These are phyloP conservation scores for Penicillium manginii DNA, from an alignment of 495 filamentous ascomycete genomes.

Conservation along the genomic window DNA sequence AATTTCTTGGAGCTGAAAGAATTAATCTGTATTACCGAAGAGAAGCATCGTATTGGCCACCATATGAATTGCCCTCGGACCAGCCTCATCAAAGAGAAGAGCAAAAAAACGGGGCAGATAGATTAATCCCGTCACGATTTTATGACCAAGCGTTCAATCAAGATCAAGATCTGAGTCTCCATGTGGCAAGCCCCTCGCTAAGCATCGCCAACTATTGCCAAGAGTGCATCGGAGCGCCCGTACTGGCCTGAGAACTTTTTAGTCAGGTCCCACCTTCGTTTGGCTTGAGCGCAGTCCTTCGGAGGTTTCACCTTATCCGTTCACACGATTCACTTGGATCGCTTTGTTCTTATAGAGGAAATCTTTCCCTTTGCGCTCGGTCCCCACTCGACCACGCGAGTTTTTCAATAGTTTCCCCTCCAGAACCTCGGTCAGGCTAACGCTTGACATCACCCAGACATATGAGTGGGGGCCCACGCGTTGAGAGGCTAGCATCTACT, in stretches of 20 bases:
- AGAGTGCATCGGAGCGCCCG: constrained; percentile 3
- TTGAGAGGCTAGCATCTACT: not conserved
- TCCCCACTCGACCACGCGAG: not conserved
- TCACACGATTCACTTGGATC: not conserved
- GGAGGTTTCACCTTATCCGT: constrained; percentile 12
- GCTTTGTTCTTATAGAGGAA: constrained; percentile 4
- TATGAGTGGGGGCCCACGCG: not conserved
- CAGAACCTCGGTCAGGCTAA: not conserved
- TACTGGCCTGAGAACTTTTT: not conserved
- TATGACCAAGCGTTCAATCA: not conserved
- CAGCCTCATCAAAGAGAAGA: not conserved
- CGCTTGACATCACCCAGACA: not conserved
- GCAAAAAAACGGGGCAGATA: not conserved
- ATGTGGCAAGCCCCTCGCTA: constrained; percentile 4
- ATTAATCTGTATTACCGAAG: no score
- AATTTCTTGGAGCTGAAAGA: no score
- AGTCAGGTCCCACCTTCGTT: not conserved
- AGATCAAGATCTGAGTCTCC: constrained; percentile 3
- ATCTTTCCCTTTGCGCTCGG: constrained; percentile 1
- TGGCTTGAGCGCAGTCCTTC: not conserved
- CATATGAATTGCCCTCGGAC: no score
- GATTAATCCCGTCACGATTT: not conserved
- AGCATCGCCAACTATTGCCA: constrained; percentile 6
- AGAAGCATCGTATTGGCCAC: no score
- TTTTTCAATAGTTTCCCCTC: constrained; percentile 1